Conservation (phyloP, 805 yeast species). For the Diddensiella santjacobensis region DNA sequence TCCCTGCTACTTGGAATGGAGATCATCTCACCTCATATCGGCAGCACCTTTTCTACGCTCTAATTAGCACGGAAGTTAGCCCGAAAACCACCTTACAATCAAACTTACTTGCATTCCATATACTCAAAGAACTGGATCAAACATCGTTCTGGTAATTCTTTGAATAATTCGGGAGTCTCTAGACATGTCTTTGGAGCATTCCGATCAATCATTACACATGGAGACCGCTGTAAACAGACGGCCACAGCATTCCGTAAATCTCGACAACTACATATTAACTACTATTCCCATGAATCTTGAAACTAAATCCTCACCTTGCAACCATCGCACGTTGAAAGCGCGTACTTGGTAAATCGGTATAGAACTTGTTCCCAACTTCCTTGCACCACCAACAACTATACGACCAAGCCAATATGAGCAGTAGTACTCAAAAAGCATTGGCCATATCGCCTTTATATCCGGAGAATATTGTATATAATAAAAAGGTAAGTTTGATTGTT, state of each 20-base stretch:
- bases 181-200: conserved; percentile 87
- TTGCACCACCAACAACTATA: too few species aligned
- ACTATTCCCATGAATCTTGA: background rate
- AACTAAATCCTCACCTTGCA: conserved; percentile 16
- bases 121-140: conserved; percentile 79
- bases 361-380: background rate
- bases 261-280: conserved; percentile 58
- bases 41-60: conserved; percentile 8
- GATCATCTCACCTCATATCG: conserved; percentile 8
- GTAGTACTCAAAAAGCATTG: background rate
- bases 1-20: too few species aligned
- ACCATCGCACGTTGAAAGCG: conserved; percentile 17
- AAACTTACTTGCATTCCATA: conserved; percentile 66
- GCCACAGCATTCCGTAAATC: conserved; percentile 96
- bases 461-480: conserved; percentile 16
- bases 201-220: conserved; percentile 88
- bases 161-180: conserved; percentile 69
- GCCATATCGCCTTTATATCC: conserved; percentile 17
- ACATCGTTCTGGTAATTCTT: conserved; percentile 83
- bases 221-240: conserved; percentile 90
- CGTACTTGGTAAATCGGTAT: background rate
- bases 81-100: background rate
- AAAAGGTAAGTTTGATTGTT: conserved; percentile 14
- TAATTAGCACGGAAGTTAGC: background rate
- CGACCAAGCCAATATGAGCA: too few species aligned